These are phyloP conservation scores for Phytomonas sp. DNA, from an alignment of 208 protist genomes.

Conservation along the genomic window DNA sequence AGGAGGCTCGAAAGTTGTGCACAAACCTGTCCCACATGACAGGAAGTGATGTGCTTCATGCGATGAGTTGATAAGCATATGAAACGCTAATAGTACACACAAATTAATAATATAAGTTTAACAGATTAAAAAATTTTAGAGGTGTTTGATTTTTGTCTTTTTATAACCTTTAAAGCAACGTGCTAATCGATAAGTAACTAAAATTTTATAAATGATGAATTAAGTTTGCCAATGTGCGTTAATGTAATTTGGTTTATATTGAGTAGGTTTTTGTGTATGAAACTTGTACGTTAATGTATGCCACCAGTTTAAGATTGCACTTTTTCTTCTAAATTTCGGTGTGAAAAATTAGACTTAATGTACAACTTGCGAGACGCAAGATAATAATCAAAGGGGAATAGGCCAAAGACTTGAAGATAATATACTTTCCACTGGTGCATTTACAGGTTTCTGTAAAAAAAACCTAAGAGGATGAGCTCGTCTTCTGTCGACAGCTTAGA, in stretches of 20 bases:
- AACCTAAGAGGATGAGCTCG: not conserved
- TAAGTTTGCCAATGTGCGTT: not conserved
- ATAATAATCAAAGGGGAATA: not conserved
- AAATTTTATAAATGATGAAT: constrained; percentile 2
- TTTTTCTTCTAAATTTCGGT: not conserved
- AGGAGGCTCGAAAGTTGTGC: constrained; percentile 73
- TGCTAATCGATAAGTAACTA: not conserved
- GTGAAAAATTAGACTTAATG: not conserved
- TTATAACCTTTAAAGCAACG: constrained; percentile 3
- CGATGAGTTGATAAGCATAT: constrained; percentile 42
- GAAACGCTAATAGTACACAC: constrained; percentile 7
- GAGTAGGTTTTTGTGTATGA: not conserved
- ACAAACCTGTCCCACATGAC: constrained; percentile 80
- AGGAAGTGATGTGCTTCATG: constrained; percentile 84
- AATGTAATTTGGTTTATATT: not conserved
- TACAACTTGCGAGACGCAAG: not conserved
- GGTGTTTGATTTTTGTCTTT: constrained; percentile 13
- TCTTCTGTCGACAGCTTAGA: not conserved
- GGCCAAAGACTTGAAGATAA: not conserved
- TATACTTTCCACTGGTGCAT: not conserved
- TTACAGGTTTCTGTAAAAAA: not conserved
- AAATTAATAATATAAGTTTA: constrained; percentile 1
- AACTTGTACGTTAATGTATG: not conserved
- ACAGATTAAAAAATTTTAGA: constrained; percentile 10
- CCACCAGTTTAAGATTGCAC: not conserved